Conservation (phyloP, 2,329 filamentous ascomycete species). For the Balansia obtecta region DNA sequence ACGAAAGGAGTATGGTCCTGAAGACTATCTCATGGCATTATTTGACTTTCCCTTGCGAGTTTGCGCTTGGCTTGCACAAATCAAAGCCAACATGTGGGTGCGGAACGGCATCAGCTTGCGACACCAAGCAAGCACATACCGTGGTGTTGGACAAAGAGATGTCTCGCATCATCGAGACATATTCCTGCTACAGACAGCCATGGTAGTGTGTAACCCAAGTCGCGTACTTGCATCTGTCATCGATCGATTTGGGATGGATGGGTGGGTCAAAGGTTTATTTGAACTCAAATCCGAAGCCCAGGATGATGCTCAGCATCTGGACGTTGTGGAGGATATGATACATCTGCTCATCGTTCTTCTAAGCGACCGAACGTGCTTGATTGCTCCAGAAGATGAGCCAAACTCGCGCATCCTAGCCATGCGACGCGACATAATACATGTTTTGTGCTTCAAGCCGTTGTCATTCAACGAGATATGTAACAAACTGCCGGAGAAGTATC, state of each 20-base stretch:
- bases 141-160: conserved; percentile 78
- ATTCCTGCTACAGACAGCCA: conserved; percentile 80
- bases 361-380: conserved; percentile 73
- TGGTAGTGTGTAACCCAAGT: conserved; percentile 74
- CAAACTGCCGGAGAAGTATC: conserved; percentile 78
- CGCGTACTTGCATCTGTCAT: conserved; percentile 80
- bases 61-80: conserved; percentile 93
- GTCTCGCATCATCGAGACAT: conserved; percentile 92
- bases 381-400: conserved; percentile 53
- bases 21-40: conserved; percentile 73
- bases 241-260: conserved; percentile 78
- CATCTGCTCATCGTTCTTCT: conserved; percentile 85
- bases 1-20: conserved; percentile 45
- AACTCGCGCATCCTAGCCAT: conserved; percentile 58
- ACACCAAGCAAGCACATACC: conserved; percentile 89
- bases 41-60: conserved; percentile 92
- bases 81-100: conserved; percentile 98
- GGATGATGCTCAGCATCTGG: conserved; percentile 78
- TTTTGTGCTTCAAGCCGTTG: conserved; percentile 89
- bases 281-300: conserved; percentile 58
- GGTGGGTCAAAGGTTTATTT: conserved; percentile 79
- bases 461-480: conserved; percentile 85
- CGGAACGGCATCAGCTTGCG: conserved; percentile 91
- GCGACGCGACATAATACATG: conserved; percentile 81
- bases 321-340: conserved; percentile 91